phyloP scores from a whole-genome alignment of 257 asterid species.

The Echites panduratus region DNA sequence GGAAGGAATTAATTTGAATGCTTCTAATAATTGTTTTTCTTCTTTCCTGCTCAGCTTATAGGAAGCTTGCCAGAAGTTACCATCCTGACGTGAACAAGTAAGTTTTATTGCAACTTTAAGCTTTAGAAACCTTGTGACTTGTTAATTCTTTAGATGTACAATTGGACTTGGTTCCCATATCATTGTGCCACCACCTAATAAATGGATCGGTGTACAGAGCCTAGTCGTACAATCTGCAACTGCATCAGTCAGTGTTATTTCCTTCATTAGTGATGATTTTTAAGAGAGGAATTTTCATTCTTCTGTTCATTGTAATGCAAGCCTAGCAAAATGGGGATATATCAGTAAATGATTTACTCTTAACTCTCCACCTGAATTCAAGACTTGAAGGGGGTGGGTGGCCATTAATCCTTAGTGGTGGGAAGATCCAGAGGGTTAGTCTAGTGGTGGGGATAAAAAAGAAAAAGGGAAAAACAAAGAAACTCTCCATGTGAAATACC shows the following conservation, averaged over 20 bases:
- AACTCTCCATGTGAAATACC: background rate
- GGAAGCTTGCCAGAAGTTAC: conserved; percentile 90
- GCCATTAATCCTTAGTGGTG: too few species aligned
- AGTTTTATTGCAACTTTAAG: conserved; percentile 18
- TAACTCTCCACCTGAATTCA: too few species aligned
- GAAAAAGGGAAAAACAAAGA: too few species aligned
- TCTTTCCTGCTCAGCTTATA: conserved; percentile 61
- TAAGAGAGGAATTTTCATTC: background rate
- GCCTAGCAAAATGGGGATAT: background rate
- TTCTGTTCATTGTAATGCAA: background rate
- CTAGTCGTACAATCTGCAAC: background rate
- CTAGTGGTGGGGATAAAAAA: too few species aligned
- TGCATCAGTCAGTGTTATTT: background rate
- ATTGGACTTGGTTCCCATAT: background rate
- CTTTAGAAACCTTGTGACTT: background rate
- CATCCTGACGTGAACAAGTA: conserved; percentile 99
- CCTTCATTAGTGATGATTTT: background rate
- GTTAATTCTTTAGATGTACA: background rate
- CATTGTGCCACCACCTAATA: background rate
- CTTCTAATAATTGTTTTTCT: conserved; percentile 2
- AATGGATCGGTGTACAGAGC: background rate
- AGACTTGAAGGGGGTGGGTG: too few species aligned
- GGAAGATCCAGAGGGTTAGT: too few species aligned
- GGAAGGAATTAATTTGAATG: background rate
- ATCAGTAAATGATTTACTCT: too few species aligned